Evolutionary conservation across 495 filamentous ascomycete species (phyloP).

Genomic region (Penicillium turbatum): DNA sequence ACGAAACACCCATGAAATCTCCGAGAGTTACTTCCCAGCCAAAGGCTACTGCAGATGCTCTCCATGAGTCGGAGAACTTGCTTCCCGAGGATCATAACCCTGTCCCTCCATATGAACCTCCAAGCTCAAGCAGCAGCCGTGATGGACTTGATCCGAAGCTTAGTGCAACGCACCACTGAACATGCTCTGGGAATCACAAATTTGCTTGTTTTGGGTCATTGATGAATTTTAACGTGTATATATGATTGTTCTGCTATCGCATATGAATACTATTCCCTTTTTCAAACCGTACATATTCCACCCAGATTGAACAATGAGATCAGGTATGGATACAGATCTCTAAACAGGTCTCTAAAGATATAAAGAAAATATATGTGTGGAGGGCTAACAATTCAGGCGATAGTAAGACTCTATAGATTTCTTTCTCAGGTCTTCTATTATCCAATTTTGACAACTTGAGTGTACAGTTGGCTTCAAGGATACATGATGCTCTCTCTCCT

Average conservation of each 20-base stretch:
- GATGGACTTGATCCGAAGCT: slow-evolving; percentile 10
- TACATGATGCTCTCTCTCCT: too few species aligned
- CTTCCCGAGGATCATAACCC: slow-evolving; percentile 24
- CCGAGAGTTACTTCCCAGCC: slow-evolving; percentile 9
- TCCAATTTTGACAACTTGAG: too few species aligned
- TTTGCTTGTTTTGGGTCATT: slow-evolving; percentile 6
- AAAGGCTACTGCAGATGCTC: slow-evolving; percentile 18
- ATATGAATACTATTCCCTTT: background rate
- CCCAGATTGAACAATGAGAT: too few species aligned
- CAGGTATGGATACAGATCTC: too few species aligned
- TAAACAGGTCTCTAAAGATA: too few species aligned
- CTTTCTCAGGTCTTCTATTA: too few species aligned
- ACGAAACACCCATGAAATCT: slow-evolving; percentile 18
- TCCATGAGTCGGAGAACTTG: slow-evolving; percentile 21
- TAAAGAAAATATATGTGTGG: too few species aligned
- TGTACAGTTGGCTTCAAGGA: too few species aligned
- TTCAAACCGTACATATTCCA: too few species aligned
- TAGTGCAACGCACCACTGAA: slow-evolving; percentile 13
- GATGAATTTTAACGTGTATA: slow-evolving; percentile 7
- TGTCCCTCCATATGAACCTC: slow-evolving; percentile 25
- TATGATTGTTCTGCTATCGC: slow-evolving; percentile 8
- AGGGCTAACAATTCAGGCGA: too few species aligned
- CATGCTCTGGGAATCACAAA: slow-evolving; percentile 2
- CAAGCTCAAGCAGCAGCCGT: slow-evolving; percentile 22
- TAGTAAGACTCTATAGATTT: too few species aligned